These are phyloP conservation scores for Biscogniauxia marginata DNA, from an alignment of 2,329 filamentous ascomycete species.

Conservation along the genomic window DNA sequence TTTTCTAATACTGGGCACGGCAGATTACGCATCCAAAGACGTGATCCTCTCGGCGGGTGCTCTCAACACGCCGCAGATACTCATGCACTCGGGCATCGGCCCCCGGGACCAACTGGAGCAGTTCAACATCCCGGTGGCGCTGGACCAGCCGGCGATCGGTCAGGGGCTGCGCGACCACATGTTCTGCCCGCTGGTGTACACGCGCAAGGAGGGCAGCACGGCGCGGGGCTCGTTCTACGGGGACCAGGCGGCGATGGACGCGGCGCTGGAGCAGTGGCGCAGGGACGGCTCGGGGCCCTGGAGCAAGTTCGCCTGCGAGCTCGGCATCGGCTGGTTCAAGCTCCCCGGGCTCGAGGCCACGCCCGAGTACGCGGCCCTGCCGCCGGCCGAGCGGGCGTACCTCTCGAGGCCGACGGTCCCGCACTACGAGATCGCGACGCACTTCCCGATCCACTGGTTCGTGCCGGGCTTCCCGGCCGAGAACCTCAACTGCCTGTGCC, in stretches of 20 bases:
- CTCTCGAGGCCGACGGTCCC: conserved; percentile 52
- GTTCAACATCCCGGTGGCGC: conserved; percentile 35
- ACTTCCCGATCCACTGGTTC: conserved; percentile 44
- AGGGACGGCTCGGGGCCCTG: conserved; percentile 41
- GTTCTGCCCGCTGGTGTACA: conserved; percentile 38
- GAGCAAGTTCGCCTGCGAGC: conserved; percentile 38
- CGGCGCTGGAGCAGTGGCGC: conserved; percentile 48
- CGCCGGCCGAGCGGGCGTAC: conserved; percentile 40
- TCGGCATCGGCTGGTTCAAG: conserved; percentile 45
- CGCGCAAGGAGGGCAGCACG: conserved; percentile 40
- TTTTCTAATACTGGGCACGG: no score
- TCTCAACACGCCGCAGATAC: conserved; percentile 41
- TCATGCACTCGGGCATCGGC: conserved; percentile 47
- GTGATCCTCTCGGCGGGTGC: conserved; percentile 44
- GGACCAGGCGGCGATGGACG: conserved; percentile 39
- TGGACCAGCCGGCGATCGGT: conserved; percentile 38
- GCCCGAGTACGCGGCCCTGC: conserved; percentile 50
- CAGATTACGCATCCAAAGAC: conserved; percentile 38
- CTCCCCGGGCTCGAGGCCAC: conserved; percentile 38
- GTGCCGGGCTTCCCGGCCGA: conserved; percentile 37
- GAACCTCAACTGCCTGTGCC: conserved; percentile 41
- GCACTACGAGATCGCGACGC: conserved; percentile 53
- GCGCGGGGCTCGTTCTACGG: conserved; percentile 46
- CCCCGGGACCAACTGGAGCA: conserved; percentile 34
- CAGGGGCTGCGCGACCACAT: conserved; percentile 41